phyloP scores from a whole-genome alignment of 2,329 filamentous ascomycete genomes.

The Cytospora paraplurivora region DNA sequence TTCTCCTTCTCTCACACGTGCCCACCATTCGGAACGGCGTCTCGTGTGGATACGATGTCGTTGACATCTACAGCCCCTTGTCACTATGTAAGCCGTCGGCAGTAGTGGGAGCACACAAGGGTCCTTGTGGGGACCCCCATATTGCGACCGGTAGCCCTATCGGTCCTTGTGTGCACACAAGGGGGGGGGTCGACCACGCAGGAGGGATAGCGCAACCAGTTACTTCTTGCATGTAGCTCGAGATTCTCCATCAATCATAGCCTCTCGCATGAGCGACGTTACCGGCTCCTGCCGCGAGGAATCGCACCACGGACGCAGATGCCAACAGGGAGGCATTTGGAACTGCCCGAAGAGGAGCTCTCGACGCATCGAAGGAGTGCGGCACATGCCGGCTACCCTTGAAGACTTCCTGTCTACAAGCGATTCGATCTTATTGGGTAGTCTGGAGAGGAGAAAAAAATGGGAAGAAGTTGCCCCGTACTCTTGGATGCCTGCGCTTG shows the following conservation, averaged over 20 bases:
- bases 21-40: neutral
- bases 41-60: constrained; percentile 8
- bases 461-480: neutral
- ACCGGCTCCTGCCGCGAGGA: constrained; percentile 22
- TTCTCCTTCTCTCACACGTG: neutral
- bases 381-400: too few relatives aligned
- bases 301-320: constrained; percentile 16
- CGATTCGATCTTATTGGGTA: neutral
- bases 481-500: neutral
- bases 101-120: constrained; percentile 3
- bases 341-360: constrained; percentile 8
- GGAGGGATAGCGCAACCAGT: constrained; percentile 7
- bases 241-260: constrained; percentile 28
- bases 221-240: constrained; percentile 2
- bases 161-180: neutral
- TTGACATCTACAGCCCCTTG: neutral
- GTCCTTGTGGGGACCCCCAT: constrained; percentile 8
- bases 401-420: neutral
- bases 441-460: neutral
- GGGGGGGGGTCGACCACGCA: neutral
- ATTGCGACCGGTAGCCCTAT: constrained; percentile 17
- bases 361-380: neutral
- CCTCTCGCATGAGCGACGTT: constrained; percentile 1
- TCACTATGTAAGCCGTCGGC: constrained; percentile 2
- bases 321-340: constrained; percentile 8